Percentiles rank a stretch among this genome's conserved stretches.
Evolutionary conservation across 2,329 filamentous ascomycete genomes (phyloP).

Genomic region (Plectosphaerella plurivora): DNA sequence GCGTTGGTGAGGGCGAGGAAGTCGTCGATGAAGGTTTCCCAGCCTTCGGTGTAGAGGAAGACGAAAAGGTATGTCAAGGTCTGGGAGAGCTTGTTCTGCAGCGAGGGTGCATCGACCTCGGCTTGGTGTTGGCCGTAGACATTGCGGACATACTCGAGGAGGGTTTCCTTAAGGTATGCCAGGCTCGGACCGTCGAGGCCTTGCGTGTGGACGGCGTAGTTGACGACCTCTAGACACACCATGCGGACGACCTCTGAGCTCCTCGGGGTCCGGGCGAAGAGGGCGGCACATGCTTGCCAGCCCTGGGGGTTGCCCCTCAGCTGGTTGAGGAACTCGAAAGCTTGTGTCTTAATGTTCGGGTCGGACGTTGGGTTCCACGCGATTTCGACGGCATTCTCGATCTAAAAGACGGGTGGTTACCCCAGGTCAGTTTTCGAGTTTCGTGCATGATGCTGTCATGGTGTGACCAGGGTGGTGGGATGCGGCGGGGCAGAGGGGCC

Average conservation of each 20-base stretch:
- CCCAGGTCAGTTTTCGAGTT: neutral
- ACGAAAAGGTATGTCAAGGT: constrained; percentile 93
- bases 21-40: constrained; percentile 89
- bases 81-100: constrained; percentile 97
- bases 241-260: constrained; percentile 81
- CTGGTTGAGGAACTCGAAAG: constrained; percentile 74
- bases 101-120: constrained; percentile 64
- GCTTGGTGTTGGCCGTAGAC: constrained; percentile 62
- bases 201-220: constrained; percentile 81
- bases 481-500: constrained; percentile 18
- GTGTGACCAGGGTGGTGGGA: constrained; percentile 6
- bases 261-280: constrained; percentile 77
- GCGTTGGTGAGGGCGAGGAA: constrained; percentile 71
- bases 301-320: constrained; percentile 77
- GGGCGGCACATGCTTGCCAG: constrained; percentile 83
- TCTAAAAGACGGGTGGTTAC: constrained; percentile 42
- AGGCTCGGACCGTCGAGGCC: constrained; percentile 70
- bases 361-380: constrained; percentile 79
- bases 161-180: constrained; percentile 70
- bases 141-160: constrained; percentile 76
- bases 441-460: neutral
- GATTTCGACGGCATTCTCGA: constrained; percentile 94
- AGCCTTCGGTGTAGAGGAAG: constrained; percentile 77
- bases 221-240: constrained; percentile 87
- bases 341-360: constrained; percentile 71